Percentiles rank a stretch among this genome's conserved stretches.
Conservation (phyloP, 2,329 filamentous ascomycete genomes). For the Pseudogymnoascus sp. region DNA sequence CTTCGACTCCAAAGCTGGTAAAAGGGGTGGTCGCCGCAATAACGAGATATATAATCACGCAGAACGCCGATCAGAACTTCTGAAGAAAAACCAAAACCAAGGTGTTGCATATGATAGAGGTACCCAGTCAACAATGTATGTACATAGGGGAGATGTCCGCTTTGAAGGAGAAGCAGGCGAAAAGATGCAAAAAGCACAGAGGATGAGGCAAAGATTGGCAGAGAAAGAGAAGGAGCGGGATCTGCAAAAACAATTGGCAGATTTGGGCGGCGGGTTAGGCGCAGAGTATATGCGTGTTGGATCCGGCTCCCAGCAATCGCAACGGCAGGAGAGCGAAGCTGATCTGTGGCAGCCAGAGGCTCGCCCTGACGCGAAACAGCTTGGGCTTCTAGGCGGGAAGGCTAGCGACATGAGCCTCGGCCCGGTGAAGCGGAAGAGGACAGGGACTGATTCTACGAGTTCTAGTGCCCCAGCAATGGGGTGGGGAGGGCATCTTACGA, state of each 20-base stretch:
- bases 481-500: slow-evolving; percentile 50
- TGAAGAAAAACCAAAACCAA: slow-evolving; percentile 31
- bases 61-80: slow-evolving; percentile 19
- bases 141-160: slow-evolving; percentile 28
- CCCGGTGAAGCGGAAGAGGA: slow-evolving; percentile 56
- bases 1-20: slow-evolving; percentile 30
- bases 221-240: slow-evolving; percentile 67
- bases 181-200: slow-evolving; percentile 57
- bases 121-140: slow-evolving; percentile 51
- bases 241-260: slow-evolving; percentile 60
- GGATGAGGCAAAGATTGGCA: slow-evolving; percentile 56
- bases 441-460: slow-evolving; percentile 33
- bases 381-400: slow-evolving; percentile 38
- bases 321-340: slow-evolving; percentile 10
- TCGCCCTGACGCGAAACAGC: slow-evolving; percentile 38
- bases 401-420: slow-evolving; percentile 46
- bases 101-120: slow-evolving; percentile 48
- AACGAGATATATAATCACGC: slow-evolving; percentile 21
- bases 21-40: slow-evolving; percentile 11
- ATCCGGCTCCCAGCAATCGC: slow-evolving; percentile 13
- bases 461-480: slow-evolving; percentile 35
- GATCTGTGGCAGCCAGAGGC: slow-evolving; percentile 19
- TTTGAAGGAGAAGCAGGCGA: slow-evolving; percentile 45
- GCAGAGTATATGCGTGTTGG: slow-evolving; percentile 58
- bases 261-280: slow-evolving; percentile 59